Base-by-base conservation (phyloP, 2,329 filamentous ascomycete species). In the Fusarium goolgardi region DNA sequence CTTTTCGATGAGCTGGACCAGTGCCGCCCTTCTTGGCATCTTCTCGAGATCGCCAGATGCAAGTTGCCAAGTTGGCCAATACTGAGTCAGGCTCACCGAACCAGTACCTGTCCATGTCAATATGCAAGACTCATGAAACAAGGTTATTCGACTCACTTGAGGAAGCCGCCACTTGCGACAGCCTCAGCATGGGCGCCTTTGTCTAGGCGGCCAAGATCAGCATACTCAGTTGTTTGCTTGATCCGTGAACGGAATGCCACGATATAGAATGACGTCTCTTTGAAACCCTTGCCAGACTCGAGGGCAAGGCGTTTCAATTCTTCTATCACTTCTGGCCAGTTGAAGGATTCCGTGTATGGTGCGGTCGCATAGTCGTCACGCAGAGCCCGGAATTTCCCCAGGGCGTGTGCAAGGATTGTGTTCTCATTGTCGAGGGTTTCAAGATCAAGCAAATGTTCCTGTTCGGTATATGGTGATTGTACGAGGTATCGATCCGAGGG, bases 201-300 rank as follows among this genome's bases (percentile, higher is more conserved):
- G 78, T 97, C 94, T 32, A 97, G 84, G 27, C 84, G 83, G 40
- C 89, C 89, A 39, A 97, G 84, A 60, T 90, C 84, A 13, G 86
- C 86, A 61, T 88, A 88, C 65, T 93, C 88, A 2, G 90, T 91
- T 15, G 83, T 86, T 3, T 85, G 83, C 37, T 89, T 88, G 57
- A 97, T 87, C 67, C 84, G 86, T 8, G 91, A 95, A 18, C 92
- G 86, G 79, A 97, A 97, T 6, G 90, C 90, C 40, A 97, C 93
- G 57, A 96, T 89, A 79, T 95, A 97, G 81, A 95, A 97, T 29
- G 82, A 84, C 50, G 84, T 85, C 61, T 84, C 81, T 55, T 82
- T 85, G 88, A 91, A 95, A 3, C 59, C 63, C 8, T 79, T 79
- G 15, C 84, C 76, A 9, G 77, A 83, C 11, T 79, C 76, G 4